phyloP scores from a whole-genome alignment of 177 flowering plant genomes.

The Vitis hybrid region DNA sequence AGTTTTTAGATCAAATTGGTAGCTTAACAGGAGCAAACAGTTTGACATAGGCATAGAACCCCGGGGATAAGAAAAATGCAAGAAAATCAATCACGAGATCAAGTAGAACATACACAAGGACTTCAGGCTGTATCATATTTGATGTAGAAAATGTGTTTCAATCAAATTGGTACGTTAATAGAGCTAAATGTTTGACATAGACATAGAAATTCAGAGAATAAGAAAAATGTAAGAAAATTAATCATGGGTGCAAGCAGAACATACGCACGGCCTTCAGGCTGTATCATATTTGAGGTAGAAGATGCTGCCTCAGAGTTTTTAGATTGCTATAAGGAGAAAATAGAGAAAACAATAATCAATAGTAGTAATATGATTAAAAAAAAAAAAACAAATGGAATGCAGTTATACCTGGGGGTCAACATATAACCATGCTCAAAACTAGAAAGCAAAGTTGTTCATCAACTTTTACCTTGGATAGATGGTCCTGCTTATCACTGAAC shows the following conservation, averaged over 20 bases:
- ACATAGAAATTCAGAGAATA: too few species aligned
- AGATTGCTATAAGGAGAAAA: slow-evolving; percentile 36
- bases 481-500: slow-evolving; percentile 38
- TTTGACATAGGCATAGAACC: too few species aligned
- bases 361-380: not conserved
- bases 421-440: not conserved
- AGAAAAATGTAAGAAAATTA: not conserved
- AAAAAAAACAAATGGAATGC: not conserved
- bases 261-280: slow-evolving; percentile 51
- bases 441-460: not conserved
- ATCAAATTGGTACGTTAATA: too few species aligned
- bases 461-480: slow-evolving; percentile 32
- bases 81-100: too few species aligned
- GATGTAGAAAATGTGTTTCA: too few species aligned
- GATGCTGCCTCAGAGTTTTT: slow-evolving; percentile 40
- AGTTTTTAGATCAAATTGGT: not conserved
- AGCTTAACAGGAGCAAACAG: not conserved
- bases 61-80: too few species aligned
- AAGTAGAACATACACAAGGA: too few species aligned
- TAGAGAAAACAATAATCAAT: slow-evolving; percentile 8
- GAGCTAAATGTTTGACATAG: too few species aligned
- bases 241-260: slow-evolving; percentile 25
- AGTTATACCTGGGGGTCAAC: not conserved
- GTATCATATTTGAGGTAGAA: slow-evolving; percentile 16
- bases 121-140: too few species aligned